phyloP scores from a whole-genome alignment of 2,329 filamentous ascomycete genomes.

The Ophiostoma novo-ulmi region DNA sequence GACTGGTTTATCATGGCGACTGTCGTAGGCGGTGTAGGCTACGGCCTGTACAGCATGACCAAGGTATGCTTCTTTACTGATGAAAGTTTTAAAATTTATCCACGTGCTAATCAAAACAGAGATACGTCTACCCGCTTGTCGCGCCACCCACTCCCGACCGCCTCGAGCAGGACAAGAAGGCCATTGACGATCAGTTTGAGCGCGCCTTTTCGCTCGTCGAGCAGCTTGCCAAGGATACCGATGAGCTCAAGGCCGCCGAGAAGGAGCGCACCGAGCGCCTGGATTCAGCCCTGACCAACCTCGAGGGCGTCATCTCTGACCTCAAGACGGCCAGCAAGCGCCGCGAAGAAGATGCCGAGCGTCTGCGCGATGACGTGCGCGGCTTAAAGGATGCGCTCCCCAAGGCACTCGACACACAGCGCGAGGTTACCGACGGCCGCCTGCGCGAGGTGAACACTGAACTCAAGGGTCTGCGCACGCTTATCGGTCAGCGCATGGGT shows the following conservation, averaged over 20 bases:
- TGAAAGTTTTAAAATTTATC: accelerated
- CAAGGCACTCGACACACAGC: slow-evolving; percentile 80
- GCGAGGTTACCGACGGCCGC: slow-evolving; percentile 72
- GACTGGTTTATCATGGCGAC: slow-evolving; percentile 99
- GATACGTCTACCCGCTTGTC: slow-evolving; percentile 86
- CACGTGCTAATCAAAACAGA: slow-evolving; percentile 42
- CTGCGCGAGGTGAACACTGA: slow-evolving; percentile 82
- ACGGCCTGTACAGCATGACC: slow-evolving; percentile 80
- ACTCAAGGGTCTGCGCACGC: slow-evolving; percentile 84
- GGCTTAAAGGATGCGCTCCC: slow-evolving; percentile 80
- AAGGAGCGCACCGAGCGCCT: slow-evolving; percentile 75
- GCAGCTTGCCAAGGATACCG: slow-evolving; percentile 85
- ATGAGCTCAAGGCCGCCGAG: slow-evolving; percentile 80
- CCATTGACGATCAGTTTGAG: slow-evolving; percentile 89
- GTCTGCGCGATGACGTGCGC: slow-evolving; percentile 80
- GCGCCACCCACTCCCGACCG: slow-evolving; percentile 90
- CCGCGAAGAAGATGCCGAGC: slow-evolving; percentile 80
- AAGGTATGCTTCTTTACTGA: slow-evolving; percentile 55
- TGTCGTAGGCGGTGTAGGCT: slow-evolving; percentile 81
- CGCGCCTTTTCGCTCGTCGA: slow-evolving; percentile 87
- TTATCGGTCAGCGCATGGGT: slow-evolving; percentile 63
- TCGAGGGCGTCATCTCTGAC: slow-evolving; percentile 76
- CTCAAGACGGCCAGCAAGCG: slow-evolving; percentile 76
- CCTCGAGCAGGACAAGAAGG: slow-evolving; percentile 87
- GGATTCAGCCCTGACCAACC: slow-evolving; percentile 73